These are phyloP conservation scores for Cydonia oblonga DNA, from an alignment of 331 rosid species.

Conservation along the genomic window DNA sequence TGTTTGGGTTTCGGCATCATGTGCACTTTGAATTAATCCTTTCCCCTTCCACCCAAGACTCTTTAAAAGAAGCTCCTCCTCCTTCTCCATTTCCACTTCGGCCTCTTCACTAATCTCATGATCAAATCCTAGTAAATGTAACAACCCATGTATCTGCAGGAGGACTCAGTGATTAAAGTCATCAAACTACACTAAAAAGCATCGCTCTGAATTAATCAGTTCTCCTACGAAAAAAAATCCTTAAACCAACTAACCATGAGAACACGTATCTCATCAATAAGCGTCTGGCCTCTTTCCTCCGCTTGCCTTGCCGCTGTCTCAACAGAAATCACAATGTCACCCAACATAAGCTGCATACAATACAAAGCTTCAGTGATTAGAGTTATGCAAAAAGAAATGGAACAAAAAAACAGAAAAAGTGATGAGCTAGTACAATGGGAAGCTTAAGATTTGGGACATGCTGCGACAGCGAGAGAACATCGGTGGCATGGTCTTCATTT, in stretches of 20 bases:
- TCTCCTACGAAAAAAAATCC: background rate
- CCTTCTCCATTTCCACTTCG: constrained; percentile 21
- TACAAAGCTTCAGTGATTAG: background rate
- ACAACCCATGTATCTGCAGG: constrained; percentile 78
- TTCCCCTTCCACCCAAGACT: constrained; percentile 84
- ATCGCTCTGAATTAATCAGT: background rate
- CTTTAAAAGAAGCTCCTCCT: constrained; percentile 76
- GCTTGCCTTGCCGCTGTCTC: constrained; percentile 95
- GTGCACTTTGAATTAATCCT: constrained; percentile 82
- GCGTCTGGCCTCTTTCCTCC: constrained; percentile 79
- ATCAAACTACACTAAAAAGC: background rate
- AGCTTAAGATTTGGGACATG: constrained; percentile 69
- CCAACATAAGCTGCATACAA: constrained; percentile 73
- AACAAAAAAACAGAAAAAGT: background rate
- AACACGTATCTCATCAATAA: constrained; percentile 83
- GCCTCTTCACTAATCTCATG: constrained; percentile 82
- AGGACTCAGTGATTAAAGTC: constrained; percentile 3
- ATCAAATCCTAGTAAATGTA: constrained; percentile 94
- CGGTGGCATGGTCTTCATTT: constrained; percentile 83
- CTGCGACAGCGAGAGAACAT: constrained; percentile 92
- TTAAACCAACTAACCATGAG: constrained; percentile 74
- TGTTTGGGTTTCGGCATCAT: constrained; percentile 31
- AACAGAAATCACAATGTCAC: constrained; percentile 83
- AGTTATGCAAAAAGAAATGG: background rate
- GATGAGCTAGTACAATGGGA: constrained; percentile 44